Base-by-base conservation (phyloP, 352 stramenopile genomes). In the Phytophthora quininea region DNA sequence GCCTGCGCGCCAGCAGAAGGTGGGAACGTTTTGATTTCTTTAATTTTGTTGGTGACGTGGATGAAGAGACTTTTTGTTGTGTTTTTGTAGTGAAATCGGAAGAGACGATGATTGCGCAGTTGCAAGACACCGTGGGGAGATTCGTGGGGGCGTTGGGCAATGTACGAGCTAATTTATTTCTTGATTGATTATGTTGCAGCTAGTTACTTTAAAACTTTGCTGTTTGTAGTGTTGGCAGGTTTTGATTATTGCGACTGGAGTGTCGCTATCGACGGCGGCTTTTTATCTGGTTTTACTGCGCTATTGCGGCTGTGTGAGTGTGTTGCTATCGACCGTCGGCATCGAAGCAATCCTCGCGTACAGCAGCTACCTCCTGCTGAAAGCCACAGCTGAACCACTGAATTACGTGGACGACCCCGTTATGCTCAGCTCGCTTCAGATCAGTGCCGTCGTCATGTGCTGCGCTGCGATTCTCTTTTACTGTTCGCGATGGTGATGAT, bases 111-210 rank as follows among this genome's bases (percentile, higher is more conserved):
- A 88, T 91, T 57, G 66, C 73, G 8, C 82, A 93, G 58, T 67
- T 93, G 19, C 84, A 95, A 57, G 87, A 95, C 49, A 89, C 75
- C 1, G 33, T 89, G 12, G 87, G 87, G 8, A 79, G 82, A 19
- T 93, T 93, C 60, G 84, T 95, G n/a, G 87, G 87, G n/a, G 84
- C 80, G 10, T 63, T 95, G 27, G 76, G 78, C 19, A 83, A 89
- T 64, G 84, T 92, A 78, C 14, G 73, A 46, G 49, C 43, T 27
- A 49, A 49, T 4, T 11, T 49, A 3, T n/a, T 9, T 29, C 4
- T 8, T 9, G 29, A 11, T 29, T n/a, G 6, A 10, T 49, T 2
- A 33, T 54, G 42, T 40, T 27, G 15, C 1, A 32, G 10, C 14
- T 60, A 31, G 19, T 43, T 66, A 7, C 10, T 40, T 11, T 40